Percentiles rank a stretch among this genome's conserved stretches.
Evolutionary conservation across 768 basidiomycete species (phyloP).

Genomic region (Calocera viscosa): DNA sequence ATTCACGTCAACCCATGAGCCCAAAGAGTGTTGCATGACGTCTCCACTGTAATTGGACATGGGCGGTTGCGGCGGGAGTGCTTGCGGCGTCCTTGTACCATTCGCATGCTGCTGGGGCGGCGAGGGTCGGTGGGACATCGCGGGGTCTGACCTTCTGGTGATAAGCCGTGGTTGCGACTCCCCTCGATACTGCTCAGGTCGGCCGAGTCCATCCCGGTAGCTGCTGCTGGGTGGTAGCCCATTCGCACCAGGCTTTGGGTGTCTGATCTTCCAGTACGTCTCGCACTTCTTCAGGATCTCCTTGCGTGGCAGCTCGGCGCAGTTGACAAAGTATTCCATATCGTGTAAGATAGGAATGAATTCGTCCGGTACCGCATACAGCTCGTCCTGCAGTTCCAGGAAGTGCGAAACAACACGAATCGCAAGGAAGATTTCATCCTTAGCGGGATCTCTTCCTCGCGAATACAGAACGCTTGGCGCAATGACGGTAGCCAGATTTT

Average conservation of each 20-base stretch:
- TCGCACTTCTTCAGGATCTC: slow-evolving; percentile 94
- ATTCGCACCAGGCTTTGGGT: slow-evolving; percentile 6
- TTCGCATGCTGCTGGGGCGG: background rate
- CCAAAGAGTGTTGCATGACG: background rate
- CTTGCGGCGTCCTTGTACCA: background rate
- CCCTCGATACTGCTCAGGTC: background rate
- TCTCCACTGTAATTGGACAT: background rate
- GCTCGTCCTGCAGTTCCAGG: slow-evolving; percentile 88
- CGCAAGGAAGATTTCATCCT: slow-evolving; percentile 85
- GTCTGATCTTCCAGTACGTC: slow-evolving; percentile 46
- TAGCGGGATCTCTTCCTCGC: slow-evolving; percentile 69
- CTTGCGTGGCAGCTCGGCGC: slow-evolving; percentile 79
- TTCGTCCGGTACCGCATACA: slow-evolving; percentile 87
- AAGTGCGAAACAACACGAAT: slow-evolving; percentile 76
- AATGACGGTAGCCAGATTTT: slow-evolving; percentile 92
- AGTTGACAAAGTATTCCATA: slow-evolving; percentile 81
- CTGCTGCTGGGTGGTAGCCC: slow-evolving; percentile 6
- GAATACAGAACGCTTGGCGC: slow-evolving; percentile 92
- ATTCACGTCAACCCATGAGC: background rate
- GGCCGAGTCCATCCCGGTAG: background rate
- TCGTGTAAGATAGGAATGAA: slow-evolving; percentile 76
- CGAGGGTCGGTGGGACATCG: background rate
- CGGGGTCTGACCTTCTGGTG: background rate
- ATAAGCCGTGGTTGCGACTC: background rate
- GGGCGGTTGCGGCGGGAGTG: background rate